These are phyloP conservation scores for Delitschia confertaspora DNA, from an alignment of 495 filamentous ascomycete genomes.

Conservation along the genomic window DNA sequence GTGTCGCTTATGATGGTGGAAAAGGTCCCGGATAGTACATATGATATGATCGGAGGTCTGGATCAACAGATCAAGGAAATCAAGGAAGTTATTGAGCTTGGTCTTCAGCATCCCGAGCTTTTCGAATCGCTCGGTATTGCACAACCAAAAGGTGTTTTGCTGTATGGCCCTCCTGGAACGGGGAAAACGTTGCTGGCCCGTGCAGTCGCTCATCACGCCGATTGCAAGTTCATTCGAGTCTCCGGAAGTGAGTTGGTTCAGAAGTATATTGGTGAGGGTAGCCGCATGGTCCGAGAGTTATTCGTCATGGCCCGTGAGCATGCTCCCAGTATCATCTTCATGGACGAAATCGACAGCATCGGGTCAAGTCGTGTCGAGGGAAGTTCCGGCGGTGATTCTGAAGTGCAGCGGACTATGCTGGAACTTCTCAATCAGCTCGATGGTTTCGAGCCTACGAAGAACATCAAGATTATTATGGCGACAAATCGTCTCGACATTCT, in stretches of 20 bases:
- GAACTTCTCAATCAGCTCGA: constrained; percentile 97
- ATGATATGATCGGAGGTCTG: constrained; percentile 99
- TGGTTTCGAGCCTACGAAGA: constrained; percentile 98
- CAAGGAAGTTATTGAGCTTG: constrained; percentile 99
- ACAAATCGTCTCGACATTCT: constrained; percentile 97
- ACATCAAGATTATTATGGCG: constrained; percentile 99
- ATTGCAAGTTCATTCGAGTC: constrained; percentile 98
- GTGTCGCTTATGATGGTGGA: constrained; percentile 99
- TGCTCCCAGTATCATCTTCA: constrained; percentile 99
- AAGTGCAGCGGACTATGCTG: constrained; percentile 98
- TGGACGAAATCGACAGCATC: constrained; percentile 99
- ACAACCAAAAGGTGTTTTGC: constrained; percentile 92
- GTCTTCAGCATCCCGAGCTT: constrained; percentile 93
- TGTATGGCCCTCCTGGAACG: constrained; percentile 94
- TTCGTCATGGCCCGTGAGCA: constrained; percentile 99
- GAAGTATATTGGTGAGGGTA: constrained; percentile 98
- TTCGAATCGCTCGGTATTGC: constrained; percentile 98
- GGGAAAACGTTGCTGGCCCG: constrained; percentile 94
- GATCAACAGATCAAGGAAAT: constrained; percentile 99
- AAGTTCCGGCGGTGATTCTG: constrained; percentile 90
- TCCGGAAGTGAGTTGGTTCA: constrained; percentile 94
- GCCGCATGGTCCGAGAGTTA: constrained; percentile 95
- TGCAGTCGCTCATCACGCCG: constrained; percentile 94
- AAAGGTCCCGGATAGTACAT: constrained; percentile 98
- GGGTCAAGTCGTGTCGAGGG: constrained; percentile 94